Conservation (phyloP, 2,329 filamentous ascomycete genomes). For the Celoporthe dispersa region DNA sequence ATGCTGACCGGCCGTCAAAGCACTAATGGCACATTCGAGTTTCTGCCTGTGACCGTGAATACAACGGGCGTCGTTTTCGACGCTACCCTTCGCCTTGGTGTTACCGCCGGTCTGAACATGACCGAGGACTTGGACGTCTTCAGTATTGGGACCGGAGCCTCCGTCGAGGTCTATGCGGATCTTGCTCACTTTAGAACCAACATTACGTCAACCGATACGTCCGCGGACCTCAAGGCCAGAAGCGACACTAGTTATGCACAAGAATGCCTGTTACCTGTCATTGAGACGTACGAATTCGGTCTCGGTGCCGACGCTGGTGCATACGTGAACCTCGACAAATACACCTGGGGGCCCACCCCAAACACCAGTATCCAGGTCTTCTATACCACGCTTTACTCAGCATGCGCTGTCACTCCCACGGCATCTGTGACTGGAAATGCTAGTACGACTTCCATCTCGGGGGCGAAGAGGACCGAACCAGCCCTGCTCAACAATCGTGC, state of each 20-base stretch:
- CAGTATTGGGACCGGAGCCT: slow-evolving; percentile 39
- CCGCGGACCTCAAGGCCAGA: slow-evolving; percentile 28
- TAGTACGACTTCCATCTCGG: slow-evolving; percentile 25
- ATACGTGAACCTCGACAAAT: slow-evolving; percentile 46
- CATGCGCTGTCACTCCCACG: slow-evolving; percentile 43
- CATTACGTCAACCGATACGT: slow-evolving; percentile 43
- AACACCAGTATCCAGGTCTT: slow-evolving; percentile 54
- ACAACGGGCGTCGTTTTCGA: slow-evolving; percentile 48
- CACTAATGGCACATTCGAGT: slow-evolving; percentile 58
- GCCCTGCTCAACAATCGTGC: slow-evolving; percentile 25
- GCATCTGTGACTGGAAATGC: slow-evolving; percentile 29
- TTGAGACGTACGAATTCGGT: slow-evolving; percentile 55
- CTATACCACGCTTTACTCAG: slow-evolving; percentile 53
- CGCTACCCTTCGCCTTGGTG: slow-evolving; percentile 52
- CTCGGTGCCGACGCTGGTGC: slow-evolving; percentile 60
- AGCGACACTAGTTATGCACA: slow-evolving; percentile 35
- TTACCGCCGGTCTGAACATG: slow-evolving; percentile 47
- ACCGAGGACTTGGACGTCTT: slow-evolving; percentile 34
- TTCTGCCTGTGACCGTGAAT: slow-evolving; percentile 57
- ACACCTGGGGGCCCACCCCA: slow-evolving; percentile 56
- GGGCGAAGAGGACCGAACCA: slow-evolving; percentile 27
- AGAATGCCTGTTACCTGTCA: slow-evolving; percentile 50
- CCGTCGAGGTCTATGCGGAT: slow-evolving; percentile 49
- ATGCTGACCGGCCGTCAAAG: slow-evolving; percentile 36
- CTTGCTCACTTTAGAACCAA: slow-evolving; percentile 59